These are phyloP conservation scores for Malassezia japonica DNA, from an alignment of 1,284 basidiomycete genomes.

Conservation along the genomic window DNA sequence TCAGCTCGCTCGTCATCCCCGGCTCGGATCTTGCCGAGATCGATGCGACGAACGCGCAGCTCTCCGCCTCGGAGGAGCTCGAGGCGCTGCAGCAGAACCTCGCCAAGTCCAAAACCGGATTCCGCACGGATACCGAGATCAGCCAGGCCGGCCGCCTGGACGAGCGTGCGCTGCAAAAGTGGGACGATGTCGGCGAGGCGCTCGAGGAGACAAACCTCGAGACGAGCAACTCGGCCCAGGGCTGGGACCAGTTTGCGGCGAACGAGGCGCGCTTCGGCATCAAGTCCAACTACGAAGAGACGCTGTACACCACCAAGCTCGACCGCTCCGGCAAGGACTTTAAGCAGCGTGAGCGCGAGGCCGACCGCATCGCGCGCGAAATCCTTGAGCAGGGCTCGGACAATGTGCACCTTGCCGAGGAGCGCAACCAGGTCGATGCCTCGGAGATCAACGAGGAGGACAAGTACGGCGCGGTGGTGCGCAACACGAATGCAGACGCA, in stretches of 20 bases:
- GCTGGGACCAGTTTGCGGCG: constrained; percentile 92
- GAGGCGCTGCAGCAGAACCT: not conserved
- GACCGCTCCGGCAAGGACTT: constrained; percentile 75
- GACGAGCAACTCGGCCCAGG: constrained; percentile 28
- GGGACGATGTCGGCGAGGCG: constrained; percentile 8
- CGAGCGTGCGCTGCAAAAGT: constrained; percentile 14
- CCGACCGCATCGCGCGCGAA: constrained; percentile 78
- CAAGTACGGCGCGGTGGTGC: constrained; percentile 89
- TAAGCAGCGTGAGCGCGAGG: constrained; percentile 77
- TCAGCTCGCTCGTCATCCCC: not conserved
- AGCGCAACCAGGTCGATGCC: constrained; percentile 69
- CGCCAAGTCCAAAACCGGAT: not conserved
- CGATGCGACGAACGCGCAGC: constrained; percentile 4
- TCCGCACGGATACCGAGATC: constrained; percentile 20
- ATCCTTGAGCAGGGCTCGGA: constrained; percentile 57
- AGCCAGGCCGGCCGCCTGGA: not conserved
- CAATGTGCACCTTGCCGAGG: constrained; percentile 83
- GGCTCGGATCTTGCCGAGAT: constrained; percentile 10
- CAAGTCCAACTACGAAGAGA: constrained; percentile 83
- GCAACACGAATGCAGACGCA: constrained; percentile 72
- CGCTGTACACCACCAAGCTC: constrained; percentile 86
- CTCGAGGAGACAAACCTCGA: not conserved
- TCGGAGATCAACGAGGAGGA: constrained; percentile 78
- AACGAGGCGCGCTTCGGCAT: constrained; percentile 91
- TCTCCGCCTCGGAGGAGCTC: constrained; percentile 6